Conservation (phyloP, 2,329 filamentous ascomycete genomes). For the Hypoxylon sp. region DNA sequence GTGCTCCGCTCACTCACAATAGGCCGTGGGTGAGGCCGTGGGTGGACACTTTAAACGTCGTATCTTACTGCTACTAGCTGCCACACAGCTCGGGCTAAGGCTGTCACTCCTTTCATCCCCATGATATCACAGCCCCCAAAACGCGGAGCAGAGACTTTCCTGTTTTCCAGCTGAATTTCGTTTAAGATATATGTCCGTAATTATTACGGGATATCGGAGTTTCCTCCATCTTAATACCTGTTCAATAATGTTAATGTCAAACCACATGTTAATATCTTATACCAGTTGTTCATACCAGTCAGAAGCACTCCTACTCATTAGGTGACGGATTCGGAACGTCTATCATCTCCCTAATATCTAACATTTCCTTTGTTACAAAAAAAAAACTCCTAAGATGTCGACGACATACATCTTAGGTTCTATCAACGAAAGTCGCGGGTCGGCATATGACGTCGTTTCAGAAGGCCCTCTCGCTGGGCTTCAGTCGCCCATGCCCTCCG, state of each 20-base stretch:
- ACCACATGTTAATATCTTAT: slow-evolving; percentile 31
- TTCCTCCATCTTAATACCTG: slow-evolving; percentile 12
- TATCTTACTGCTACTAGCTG: slow-evolving; percentile 28
- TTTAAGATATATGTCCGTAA: slow-evolving; percentile 30
- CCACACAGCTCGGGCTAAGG: slow-evolving; percentile 13
- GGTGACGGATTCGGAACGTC: slow-evolving; percentile 4
- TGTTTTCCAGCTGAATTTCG: slow-evolving; percentile 17
- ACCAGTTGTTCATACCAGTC: slow-evolving; percentile 15
- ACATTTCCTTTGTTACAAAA: slow-evolving; percentile 20
- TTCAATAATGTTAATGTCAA: slow-evolving; percentile 19
- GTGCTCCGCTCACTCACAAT: slow-evolving; percentile 20
- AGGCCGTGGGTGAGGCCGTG: slow-evolving; percentile 9
- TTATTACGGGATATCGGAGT: slow-evolving; percentile 22
- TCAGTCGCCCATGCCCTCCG: slow-evolving; percentile 25
- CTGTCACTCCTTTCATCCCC: slow-evolving; percentile 15
- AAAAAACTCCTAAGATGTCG: slow-evolving; percentile 36
- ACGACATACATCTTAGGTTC: slow-evolving; percentile 45
- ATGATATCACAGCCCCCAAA: slow-evolving; percentile 26
- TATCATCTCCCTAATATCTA: background rate
- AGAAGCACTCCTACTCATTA: background rate
- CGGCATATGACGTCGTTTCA: slow-evolving; percentile 36
- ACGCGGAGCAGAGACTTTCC: slow-evolving; percentile 10
- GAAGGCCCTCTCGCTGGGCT: slow-evolving; percentile 33
- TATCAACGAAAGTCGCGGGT: slow-evolving; percentile 44
- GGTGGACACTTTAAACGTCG: slow-evolving; percentile 11